A percentile compares a stretch with the other conserved stretches of the same genome.
phyloP scores from a whole-genome alignment of 2,329 filamentous ascomycete species.

The Cercospora brassicicola region DNA sequence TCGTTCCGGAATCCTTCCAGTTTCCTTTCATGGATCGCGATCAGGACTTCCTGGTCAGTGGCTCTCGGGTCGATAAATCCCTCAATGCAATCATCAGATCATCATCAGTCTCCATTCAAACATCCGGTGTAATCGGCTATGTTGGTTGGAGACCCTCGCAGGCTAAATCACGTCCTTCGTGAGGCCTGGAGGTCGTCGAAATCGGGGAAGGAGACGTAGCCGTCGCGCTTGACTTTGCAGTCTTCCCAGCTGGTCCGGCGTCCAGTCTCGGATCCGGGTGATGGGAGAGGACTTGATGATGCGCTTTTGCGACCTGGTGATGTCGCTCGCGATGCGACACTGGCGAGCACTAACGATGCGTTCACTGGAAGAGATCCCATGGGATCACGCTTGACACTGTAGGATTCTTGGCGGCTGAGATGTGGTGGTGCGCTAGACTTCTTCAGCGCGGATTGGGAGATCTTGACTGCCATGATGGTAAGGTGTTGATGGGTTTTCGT shows the following conservation, averaged over 20 bases:
- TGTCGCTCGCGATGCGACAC: slow-evolving; percentile 28
- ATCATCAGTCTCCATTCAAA: neutral
- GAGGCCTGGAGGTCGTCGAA: slow-evolving; percentile 31
- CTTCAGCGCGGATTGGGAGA: slow-evolving; percentile 31
- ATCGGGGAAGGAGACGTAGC: slow-evolving; percentile 39
- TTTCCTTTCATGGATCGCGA: slow-evolving; percentile 1
- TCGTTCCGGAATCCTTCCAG: slow-evolving; percentile 3
- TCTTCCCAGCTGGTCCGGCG: slow-evolving; percentile 38
- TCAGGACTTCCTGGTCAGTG: neutral
- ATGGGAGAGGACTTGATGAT: slow-evolving; percentile 25
- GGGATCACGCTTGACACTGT: slow-evolving; percentile 28
- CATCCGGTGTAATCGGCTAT: neutral
- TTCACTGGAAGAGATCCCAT: slow-evolving; percentile 20
- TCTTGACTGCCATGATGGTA: slow-evolving; percentile 26
- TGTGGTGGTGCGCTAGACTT: slow-evolving; percentile 33
- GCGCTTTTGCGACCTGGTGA: slow-evolving; percentile 28
- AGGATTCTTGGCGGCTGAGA: slow-evolving; percentile 35
- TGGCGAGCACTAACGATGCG: slow-evolving; percentile 28
- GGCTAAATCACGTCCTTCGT: slow-evolving; percentile 2
- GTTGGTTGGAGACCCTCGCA: neutral
- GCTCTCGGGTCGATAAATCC: neutral
- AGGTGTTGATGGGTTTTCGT: neutral
- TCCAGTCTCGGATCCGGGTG: slow-evolving; percentile 22
- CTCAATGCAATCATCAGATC: slow-evolving; percentile 4
- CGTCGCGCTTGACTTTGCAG: slow-evolving; percentile 34